A percentile compares a stretch with the other conserved stretches of the same genome.
phyloP scores from a whole-genome alignment of 257 asterid species.

The Gynochthodes officinalis region DNA sequence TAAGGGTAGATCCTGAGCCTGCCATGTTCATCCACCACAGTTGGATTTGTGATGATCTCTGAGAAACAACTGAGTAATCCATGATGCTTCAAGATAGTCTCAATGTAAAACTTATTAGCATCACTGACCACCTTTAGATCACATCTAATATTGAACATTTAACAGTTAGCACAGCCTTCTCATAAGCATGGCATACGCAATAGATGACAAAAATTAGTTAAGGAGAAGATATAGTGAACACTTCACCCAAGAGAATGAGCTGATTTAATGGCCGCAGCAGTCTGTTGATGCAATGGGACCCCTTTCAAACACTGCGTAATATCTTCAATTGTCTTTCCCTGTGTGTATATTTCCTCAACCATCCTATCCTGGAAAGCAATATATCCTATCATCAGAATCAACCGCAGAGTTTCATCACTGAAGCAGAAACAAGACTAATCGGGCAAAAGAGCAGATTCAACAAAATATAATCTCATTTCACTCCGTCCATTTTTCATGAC shows the following conservation, averaged over 20 bases:
- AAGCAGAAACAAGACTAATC: background rate
- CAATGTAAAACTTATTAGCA: slow-evolving; percentile 67
- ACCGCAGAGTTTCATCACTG: background rate
- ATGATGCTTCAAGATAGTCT: slow-evolving; percentile 63
- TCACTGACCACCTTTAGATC: slow-evolving; percentile 83
- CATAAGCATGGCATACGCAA: background rate
- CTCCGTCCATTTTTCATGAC: background rate
- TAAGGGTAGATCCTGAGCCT: slow-evolving; percentile 65
- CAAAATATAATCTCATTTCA: background rate
- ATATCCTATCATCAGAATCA: background rate
- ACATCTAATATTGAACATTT: slow-evolving; percentile 54
- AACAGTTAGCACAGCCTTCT: slow-evolving; percentile 3
- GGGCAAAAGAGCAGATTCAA: no score
- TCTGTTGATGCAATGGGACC: slow-evolving; percentile 54
- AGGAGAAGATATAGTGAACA: background rate
- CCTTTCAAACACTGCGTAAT: slow-evolving; percentile 60
- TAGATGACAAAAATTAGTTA: background rate
- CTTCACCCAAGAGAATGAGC: slow-evolving; percentile 68
- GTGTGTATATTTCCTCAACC: slow-evolving; percentile 63
- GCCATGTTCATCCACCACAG: slow-evolving; percentile 45
- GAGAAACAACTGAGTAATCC: slow-evolving; percentile 60
- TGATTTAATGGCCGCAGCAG: slow-evolving; percentile 45
- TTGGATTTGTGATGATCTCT: slow-evolving; percentile 64
- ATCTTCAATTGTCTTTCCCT: slow-evolving; percentile 55
- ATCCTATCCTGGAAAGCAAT: slow-evolving; percentile 51